Percentiles rank a stretch among this genome's conserved stretches.
These are phyloP conservation scores for Vitis amurensis DNA, from an alignment of 164 flowering plant genomes.

Conservation along the genomic window DNA sequence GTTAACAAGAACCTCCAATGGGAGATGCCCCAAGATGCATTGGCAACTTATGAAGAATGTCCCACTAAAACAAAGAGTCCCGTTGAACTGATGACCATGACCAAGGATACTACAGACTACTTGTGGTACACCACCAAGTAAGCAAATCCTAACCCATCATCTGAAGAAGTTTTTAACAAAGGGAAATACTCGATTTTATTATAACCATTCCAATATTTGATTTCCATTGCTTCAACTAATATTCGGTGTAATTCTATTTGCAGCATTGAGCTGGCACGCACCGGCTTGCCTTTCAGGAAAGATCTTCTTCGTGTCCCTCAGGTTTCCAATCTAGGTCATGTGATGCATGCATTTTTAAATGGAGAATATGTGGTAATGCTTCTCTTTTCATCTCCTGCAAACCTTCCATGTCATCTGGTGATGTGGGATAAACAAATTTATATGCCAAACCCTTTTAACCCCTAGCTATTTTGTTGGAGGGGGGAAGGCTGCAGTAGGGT, in stretches of 20 bases:
- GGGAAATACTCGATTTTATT: too few species aligned
- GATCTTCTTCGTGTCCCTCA: constrained; percentile 47
- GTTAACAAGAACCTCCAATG: too few species aligned
- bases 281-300: constrained; percentile 42
- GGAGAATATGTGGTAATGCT: constrained; percentile 41
- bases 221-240: too few species aligned
- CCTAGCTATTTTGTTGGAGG: not conserved
- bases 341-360: constrained; percentile 57
- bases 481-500: not conserved
- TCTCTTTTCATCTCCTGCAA: not conserved
- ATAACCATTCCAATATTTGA: too few species aligned
- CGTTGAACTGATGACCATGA: constrained; percentile 33
- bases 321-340: constrained; percentile 60
- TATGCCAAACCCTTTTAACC: too few species aligned
- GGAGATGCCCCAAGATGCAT: too few species aligned
- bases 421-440: too few species aligned
- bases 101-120: too few species aligned
- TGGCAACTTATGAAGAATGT: not conserved
- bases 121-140: constrained; percentile 76
- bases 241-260: not conserved
- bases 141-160: not conserved
- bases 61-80: not conserved
- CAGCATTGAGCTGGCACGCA: constrained; percentile 38
- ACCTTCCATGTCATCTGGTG: not conserved
- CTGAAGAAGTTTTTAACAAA: not conserved